Percentiles rank a stretch among this genome's conserved stretches.
Conservation (phyloP, 306 rosid genomes). For the Fragaria nilgerrensis region DNA sequence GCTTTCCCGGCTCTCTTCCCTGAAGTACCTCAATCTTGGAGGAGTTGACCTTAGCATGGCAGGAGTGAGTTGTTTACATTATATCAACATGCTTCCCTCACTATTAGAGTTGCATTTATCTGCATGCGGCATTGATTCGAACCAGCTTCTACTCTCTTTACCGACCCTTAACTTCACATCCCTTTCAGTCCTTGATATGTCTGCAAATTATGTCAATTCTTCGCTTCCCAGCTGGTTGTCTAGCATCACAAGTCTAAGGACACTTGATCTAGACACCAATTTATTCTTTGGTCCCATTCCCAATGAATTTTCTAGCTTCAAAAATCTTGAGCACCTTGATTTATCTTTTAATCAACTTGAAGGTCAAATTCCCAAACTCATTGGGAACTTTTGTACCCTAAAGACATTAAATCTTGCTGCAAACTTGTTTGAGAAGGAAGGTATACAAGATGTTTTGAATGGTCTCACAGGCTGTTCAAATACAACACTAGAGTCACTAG, state of each 20-base stretch:
- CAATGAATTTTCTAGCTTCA: neutral
- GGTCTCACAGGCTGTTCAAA: too few relatives aligned
- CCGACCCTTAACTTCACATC: neutral
- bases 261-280: neutral
- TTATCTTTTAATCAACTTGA: neutral
- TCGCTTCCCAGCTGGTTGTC: neutral
- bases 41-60: neutral
- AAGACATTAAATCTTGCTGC: too few relatives aligned
- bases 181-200: neutral
- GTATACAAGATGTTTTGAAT: too few relatives aligned
- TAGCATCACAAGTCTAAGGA: neutral
- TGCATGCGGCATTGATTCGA: neutral
- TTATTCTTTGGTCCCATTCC: neutral
- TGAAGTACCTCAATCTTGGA: neutral
- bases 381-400: neutral
- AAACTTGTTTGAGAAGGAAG: too few relatives aligned
- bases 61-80: neutral
- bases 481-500: too few relatives aligned
- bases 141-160: neutral
- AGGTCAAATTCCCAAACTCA: neutral
- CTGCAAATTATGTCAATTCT: neutral
- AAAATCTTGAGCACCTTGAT: neutral
- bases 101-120: neutral
- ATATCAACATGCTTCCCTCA: slow-evolving; percentile 2
- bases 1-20: neutral